Conservation (phyloP, 306 rosid genomes). For the Vigna mungo region DNA sequence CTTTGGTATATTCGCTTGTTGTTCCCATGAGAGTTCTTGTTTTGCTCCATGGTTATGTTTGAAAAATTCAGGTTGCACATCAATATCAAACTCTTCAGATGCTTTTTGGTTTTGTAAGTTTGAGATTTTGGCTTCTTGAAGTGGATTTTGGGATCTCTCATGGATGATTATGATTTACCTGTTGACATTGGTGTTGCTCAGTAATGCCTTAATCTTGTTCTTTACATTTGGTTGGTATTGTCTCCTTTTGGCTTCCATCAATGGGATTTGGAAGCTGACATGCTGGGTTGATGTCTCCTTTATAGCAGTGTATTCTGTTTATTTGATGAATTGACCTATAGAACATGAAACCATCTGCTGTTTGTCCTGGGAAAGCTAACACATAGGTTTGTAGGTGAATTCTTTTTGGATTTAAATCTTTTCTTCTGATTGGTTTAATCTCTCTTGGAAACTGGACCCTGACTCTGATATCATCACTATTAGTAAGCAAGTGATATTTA, state of each 20-base stretch:
- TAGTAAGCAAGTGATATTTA: too few species aligned
- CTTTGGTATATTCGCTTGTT: background rate
- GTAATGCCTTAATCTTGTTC: too few species aligned
- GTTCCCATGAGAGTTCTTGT: background rate
- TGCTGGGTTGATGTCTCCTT: background rate
- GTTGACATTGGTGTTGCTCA: too few species aligned
- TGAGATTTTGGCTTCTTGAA: too few species aligned
- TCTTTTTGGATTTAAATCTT: background rate
- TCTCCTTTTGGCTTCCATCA: background rate
- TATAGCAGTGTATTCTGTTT: slow-evolving; percentile 5
- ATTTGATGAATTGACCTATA: background rate
- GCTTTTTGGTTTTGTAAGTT: too few species aligned
- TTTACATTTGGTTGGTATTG: too few species aligned
- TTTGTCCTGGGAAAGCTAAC: background rate
- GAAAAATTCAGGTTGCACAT: too few species aligned
- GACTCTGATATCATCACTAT: slow-evolving; percentile 3
- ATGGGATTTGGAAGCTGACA: background rate
- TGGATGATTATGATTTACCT: too few species aligned
- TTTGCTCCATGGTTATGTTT: background rate
- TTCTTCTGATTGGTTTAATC: slow-evolving; percentile 16
- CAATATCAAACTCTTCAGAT: too few species aligned
- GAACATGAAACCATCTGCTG: background rate
- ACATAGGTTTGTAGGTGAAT: background rate
- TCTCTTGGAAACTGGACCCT: slow-evolving; percentile 3
- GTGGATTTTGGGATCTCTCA: too few species aligned